These are phyloP conservation scores for Ceratobasidium sp. DNA, from an alignment of 1,284 basidiomycete genomes.

Conservation along the genomic window DNA sequence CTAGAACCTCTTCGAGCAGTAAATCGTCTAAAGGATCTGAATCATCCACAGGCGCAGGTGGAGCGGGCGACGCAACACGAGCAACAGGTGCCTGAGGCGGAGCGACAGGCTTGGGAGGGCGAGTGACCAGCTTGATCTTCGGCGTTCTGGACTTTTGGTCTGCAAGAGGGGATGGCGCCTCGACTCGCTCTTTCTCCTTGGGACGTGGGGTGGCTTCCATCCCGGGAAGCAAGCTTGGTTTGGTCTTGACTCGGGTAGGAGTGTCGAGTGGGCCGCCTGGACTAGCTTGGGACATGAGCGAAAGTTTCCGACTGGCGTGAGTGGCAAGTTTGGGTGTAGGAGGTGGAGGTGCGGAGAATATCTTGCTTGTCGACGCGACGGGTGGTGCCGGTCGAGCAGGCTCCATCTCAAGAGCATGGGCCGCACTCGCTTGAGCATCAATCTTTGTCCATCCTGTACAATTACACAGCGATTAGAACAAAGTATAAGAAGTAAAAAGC, in stretches of 20 bases:
- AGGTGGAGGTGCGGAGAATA: conserved; percentile 64
- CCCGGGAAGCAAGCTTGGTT: conserved; percentile 25
- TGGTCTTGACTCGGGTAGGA: conserved; percentile 41
- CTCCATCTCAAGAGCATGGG: conserved; percentile 60
- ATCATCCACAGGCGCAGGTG: conserved; percentile 57
- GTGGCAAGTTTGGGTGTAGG: conserved; percentile 49
- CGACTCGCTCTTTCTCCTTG: conserved; percentile 42
- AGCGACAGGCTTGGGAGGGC: conserved; percentile 26
- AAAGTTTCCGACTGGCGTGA: conserved; percentile 15
- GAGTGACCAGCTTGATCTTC: conserved; percentile 45
- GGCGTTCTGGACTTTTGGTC: conserved; percentile 44
- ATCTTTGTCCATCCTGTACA: conserved; percentile 31
- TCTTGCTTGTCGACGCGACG: conserved; percentile 64
- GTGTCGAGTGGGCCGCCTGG: conserved; percentile 39
- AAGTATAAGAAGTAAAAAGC: conserved; percentile 16
- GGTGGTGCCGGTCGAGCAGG: conserved; percentile 65
- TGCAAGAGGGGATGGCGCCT: conserved; percentile 54
- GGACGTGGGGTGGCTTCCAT: conserved; percentile 25
- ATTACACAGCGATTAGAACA: neutral
- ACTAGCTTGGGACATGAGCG: conserved; percentile 3
- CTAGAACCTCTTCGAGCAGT: conserved; percentile 78
- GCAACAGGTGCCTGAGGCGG: conserved; percentile 48
- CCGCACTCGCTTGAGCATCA: conserved; percentile 33
- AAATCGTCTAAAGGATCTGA: conserved; percentile 83
- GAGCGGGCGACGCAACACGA: conserved; percentile 56